Conservation (phyloP, 306 rosid species). For the Glycine tomentella region DNA sequence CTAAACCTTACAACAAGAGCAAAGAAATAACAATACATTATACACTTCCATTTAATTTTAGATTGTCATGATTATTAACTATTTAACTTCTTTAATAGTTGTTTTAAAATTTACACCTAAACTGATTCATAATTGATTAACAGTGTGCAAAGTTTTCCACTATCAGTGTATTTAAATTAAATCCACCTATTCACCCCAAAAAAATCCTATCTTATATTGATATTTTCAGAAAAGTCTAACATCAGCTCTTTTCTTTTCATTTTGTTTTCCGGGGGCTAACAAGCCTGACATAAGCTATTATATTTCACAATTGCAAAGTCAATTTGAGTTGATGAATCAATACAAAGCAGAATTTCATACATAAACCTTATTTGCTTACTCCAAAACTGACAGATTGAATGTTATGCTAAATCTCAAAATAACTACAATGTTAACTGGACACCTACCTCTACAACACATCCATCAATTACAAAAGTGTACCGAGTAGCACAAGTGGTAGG, state of each 20-base stretch:
- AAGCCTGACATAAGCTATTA: background rate
- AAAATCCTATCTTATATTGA: background rate
- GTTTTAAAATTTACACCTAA: background rate
- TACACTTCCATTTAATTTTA: no score
- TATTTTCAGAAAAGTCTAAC: background rate
- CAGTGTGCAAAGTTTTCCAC: background rate
- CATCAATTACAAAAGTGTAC: conserved; percentile 39
- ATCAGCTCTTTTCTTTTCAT: background rate
- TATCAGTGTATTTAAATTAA: background rate
- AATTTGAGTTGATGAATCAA: conserved; percentile 27
- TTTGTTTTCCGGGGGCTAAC: background rate
- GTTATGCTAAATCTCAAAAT: conserved; percentile 42
- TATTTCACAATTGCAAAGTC: conserved; percentile 5
- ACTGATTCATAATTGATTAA: background rate
- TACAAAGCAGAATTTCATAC: conserved; percentile 15
- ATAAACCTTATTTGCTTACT: conserved; percentile 42
- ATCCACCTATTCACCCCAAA: no score
- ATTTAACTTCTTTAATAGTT: background rate
- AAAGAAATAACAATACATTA: no score
- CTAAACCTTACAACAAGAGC: no score
- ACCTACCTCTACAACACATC: conserved; percentile 50
- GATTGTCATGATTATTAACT: no score
- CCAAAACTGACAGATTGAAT: conserved; percentile 40
- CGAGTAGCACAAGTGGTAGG: conserved; percentile 46
- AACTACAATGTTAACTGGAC: conserved; percentile 40